Evolutionary conservation across 768 basidiomycete genomes (phyloP).

Genomic region (Mycena metata): DNA sequence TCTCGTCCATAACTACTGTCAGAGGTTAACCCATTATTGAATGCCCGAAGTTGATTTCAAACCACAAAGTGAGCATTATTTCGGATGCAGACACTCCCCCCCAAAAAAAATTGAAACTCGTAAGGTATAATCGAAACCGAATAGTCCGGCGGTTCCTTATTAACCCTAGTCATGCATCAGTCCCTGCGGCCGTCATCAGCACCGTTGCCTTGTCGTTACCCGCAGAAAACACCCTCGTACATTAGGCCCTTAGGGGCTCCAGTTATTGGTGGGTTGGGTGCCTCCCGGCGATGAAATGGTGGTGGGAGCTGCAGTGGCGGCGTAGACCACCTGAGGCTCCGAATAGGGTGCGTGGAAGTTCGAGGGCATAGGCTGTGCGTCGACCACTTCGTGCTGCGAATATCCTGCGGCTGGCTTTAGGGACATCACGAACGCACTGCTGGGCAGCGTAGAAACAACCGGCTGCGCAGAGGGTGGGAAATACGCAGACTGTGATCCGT

Average conservation of each 20-base stretch:
- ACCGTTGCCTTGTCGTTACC: conserved; percentile 2
- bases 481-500: neutral
- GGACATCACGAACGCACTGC: conserved; percentile 2
- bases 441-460: conserved; percentile 14
- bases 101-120: neutral
- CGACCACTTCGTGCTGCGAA: conserved; percentile 9
- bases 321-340: neutral
- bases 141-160: conserved; percentile 7
- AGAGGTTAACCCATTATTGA: too few species aligned
- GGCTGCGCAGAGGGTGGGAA: conserved; percentile 6
- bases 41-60: neutral
- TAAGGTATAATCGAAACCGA: conserved; percentile 2
- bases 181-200: neutral
- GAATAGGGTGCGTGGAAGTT: conserved; percentile 2
- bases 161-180: neutral
- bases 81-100: neutral
- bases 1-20: too few species aligned
- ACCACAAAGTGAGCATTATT: neutral
- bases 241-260: conserved; percentile 3
- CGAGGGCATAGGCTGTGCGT: conserved; percentile 4
- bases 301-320: neutral
- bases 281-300: too few species aligned
- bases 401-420: conserved; percentile 1
- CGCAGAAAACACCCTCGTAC: conserved; percentile 11
- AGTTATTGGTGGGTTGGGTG: too few species aligned